A percentile compares a stretch with the other conserved stretches of the same genome.
Evolutionary conservation across 495 filamentous ascomycete genomes (phyloP).

Genomic region (Hypoxylon fragiforme): DNA sequence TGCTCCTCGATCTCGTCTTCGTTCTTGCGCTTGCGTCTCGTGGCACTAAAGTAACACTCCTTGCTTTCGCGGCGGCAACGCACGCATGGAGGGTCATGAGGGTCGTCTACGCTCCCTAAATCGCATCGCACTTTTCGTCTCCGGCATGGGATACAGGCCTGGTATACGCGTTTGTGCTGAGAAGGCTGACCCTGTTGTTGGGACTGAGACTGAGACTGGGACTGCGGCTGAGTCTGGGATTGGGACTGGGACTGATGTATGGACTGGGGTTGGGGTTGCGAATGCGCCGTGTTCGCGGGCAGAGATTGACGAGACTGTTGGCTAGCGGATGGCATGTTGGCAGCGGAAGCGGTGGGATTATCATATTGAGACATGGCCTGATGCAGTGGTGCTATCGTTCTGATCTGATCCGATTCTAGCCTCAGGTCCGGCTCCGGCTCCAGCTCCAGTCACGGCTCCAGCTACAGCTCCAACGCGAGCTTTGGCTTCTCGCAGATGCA

Average conservation of each 20-base stretch:
- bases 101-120: slow-evolving; percentile 90
- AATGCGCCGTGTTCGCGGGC: slow-evolving; percentile 23
- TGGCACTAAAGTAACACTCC: slow-evolving; percentile 97
- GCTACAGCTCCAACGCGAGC: slow-evolving; percentile 16
- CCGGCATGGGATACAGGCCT: slow-evolving; percentile 89
- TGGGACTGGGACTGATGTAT: slow-evolving; percentile 15
- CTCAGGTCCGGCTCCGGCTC: slow-evolving; percentile 12
- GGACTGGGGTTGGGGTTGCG: slow-evolving; percentile 13
- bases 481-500: slow-evolving; percentile 21
- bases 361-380: slow-evolving; percentile 34
- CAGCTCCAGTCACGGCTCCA: slow-evolving; percentile 1
- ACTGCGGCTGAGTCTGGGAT: slow-evolving; percentile 20
- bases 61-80: slow-evolving; percentile 91
- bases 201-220: slow-evolving; percentile 4
- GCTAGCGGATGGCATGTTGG: slow-evolving; percentile 25
- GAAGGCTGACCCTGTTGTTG: slow-evolving; percentile 22
- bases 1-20: slow-evolving; percentile 61
- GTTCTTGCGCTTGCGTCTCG: slow-evolving; percentile 84
- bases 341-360: slow-evolving; percentile 20
- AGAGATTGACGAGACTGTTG: slow-evolving; percentile 31
- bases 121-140: slow-evolving; percentile 93
- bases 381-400: slow-evolving; percentile 28
- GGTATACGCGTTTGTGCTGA: slow-evolving; percentile 75
- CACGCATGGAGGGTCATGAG: slow-evolving; percentile 90
- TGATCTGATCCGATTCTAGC: slow-evolving; percentile 11